These are phyloP conservation scores for Pseudogymnoascus sp. DNA, from an alignment of 2,329 filamentous ascomycete genomes.

Conservation along the genomic window DNA sequence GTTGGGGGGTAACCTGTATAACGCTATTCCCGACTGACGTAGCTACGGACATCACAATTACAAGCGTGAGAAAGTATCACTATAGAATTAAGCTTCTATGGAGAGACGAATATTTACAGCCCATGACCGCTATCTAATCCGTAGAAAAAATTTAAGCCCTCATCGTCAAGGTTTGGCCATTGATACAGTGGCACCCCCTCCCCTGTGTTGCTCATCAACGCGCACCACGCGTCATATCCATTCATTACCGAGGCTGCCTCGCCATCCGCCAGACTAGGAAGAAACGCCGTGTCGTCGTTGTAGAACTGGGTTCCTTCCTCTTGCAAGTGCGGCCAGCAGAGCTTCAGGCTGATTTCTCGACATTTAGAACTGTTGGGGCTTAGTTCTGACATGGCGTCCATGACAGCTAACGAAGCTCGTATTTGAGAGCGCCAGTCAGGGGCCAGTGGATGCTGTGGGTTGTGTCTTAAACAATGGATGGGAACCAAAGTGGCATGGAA, in stretches of 20 bases:
- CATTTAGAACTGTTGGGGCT: conserved; percentile 14
- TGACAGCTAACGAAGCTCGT: conserved; percentile 12
- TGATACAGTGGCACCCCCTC: background rate
- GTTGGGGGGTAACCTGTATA: too few species aligned
- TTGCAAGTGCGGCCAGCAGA: conserved; percentile 14
- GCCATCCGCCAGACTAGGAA: conserved; percentile 7
- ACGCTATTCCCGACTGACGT: too few species aligned
- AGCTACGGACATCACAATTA: background rate
- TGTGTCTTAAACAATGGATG: conserved; percentile 10
- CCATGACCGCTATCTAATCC: conserved; percentile 1
- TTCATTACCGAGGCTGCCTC: conserved; percentile 10
- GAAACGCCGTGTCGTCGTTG: background rate
- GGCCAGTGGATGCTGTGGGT: conserved; percentile 10
- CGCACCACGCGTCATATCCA: conserved; percentile 9
- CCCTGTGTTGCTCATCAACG: conserved; percentile 6
- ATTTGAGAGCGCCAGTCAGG: conserved; percentile 15
- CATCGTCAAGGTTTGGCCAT: conserved; percentile 7
- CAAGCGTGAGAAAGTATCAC: background rate
- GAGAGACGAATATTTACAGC: background rate
- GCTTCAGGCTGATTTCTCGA: conserved; percentile 16
- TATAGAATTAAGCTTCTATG: background rate
- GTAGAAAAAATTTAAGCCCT: conserved; percentile 9
- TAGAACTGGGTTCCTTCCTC: conserved; percentile 8
- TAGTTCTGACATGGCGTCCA: conserved; percentile 13
- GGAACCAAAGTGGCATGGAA: conserved; percentile 12